Percentiles rank a stretch among this genome's conserved stretches.
These are phyloP conservation scores for Talaromyces amestolkiae DNA, from an alignment of 2,329 filamentous ascomycete genomes.

Conservation along the genomic window DNA sequence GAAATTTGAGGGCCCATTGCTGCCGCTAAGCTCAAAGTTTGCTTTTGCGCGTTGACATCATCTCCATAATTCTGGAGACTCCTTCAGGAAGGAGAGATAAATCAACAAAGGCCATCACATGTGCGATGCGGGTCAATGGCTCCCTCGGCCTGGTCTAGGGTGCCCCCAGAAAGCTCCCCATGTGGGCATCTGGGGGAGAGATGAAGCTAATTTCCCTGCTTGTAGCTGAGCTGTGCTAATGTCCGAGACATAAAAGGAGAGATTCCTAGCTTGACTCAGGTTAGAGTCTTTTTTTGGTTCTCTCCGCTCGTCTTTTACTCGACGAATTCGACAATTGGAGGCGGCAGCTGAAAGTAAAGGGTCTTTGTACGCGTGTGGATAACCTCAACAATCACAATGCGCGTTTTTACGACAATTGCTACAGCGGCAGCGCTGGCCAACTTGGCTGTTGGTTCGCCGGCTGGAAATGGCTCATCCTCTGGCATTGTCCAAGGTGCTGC, in stretches of 20 bases:
- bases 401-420: slow-evolving; percentile 17
- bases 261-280: slow-evolving; percentile 3
- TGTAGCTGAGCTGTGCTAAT: not conserved
- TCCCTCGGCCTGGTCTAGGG: slow-evolving; percentile 13
- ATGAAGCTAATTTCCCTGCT: slow-evolving; percentile 9
- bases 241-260: slow-evolving; percentile 5
- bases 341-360: slow-evolving; percentile 8
- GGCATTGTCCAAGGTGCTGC: slow-evolving; percentile 12
- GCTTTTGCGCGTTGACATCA: slow-evolving; percentile 16
- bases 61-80: not conserved
- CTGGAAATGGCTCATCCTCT: slow-evolving; percentile 9
- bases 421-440: slow-evolving; percentile 16
- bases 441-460: slow-evolving; percentile 17
- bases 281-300: not conserved
- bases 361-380: slow-evolving; percentile 10
- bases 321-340: slow-evolving; percentile 15
- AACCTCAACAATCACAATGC: slow-evolving; percentile 15
- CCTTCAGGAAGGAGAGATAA: not conserved
- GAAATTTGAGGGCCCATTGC: slow-evolving; percentile 8
- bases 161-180: slow-evolving; percentile 3
- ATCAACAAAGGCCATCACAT: slow-evolving; percentile 11
- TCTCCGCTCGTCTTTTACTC: slow-evolving; percentile 15
- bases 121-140: slow-evolving; percentile 13
- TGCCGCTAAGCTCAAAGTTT: slow-evolving; percentile 6
- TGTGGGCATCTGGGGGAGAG: slow-evolving; percentile 8